Base-by-base conservation (phyloP, 1,139 yeast species). In the Petasospora fabianii region DNA sequence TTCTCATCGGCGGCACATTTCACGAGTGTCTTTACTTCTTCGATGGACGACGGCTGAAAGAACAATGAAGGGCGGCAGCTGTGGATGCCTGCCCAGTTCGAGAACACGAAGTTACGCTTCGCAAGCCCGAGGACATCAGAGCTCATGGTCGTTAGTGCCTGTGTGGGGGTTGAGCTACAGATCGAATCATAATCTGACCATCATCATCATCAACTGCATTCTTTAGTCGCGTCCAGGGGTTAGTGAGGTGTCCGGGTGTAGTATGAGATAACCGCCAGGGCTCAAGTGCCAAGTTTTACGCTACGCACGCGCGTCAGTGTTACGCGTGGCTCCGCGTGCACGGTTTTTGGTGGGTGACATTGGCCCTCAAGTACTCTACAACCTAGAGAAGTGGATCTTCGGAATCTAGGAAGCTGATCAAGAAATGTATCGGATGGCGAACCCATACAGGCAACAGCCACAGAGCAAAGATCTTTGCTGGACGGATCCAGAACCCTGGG, bases 31-130 rank as follows among this genome's bases (percentile, higher is more conserved):
- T 68, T 66, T 34, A 88, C 78, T 52, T 87, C 85, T 9, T 77
- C 84, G 4, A 82, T 54, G 17, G 68, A 65, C 2, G 66, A 57
- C 0, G 97, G 97, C 62, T 87, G 95, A 58, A 86, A 80, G 51
- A 75, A 84, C 22, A 82, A 75, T 53, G 75, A 80, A 0, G 97
- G 97, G 42, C 67, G 69, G 56, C 96, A 83, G 30, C 65, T 58
- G 61, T 84, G 88, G 8, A 96, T 90, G 19, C 87, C 85, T 0
- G 97, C 97, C 97, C 97, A 92, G 34, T 96, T 90, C 39, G 68
- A 55, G 53, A 65, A 65, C 36, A 56, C 54, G 43, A 50, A 49
- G 51, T 60, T 57, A 44, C 49, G 51, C 43, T 42, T 47, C 9
- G 51, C 56, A 6, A 43, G 32, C 5, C 58, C 58, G n/a, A 51